Percentiles rank a stretch among this genome's conserved stretches.
These are phyloP conservation scores for Halenospora varia DNA, from an alignment of 495 filamentous ascomycete genomes.

Conservation along the genomic window DNA sequence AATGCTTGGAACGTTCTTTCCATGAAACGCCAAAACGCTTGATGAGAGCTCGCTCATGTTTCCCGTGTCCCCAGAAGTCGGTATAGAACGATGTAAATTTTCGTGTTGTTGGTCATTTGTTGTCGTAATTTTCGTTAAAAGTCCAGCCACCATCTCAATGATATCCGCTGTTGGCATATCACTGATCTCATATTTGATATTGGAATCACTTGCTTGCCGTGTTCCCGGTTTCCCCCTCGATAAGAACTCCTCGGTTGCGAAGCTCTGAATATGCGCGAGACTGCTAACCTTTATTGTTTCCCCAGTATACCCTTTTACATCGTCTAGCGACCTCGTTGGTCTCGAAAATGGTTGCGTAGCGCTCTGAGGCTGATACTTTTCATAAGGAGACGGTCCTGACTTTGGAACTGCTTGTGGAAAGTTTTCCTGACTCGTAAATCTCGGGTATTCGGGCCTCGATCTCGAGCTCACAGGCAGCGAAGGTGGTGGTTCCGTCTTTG, in stretches of 20 bases:
- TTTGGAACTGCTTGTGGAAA: slow-evolving; percentile 3
- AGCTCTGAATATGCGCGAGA: slow-evolving; percentile 83
- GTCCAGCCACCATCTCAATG: slow-evolving; percentile 99
- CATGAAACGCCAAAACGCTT: slow-evolving; percentile 97
- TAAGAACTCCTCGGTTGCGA: slow-evolving; percentile 70
- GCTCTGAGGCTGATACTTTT: neutral
- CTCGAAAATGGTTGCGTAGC: slow-evolving; percentile 11
- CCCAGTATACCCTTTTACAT: slow-evolving; percentile 26
- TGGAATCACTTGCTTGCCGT: slow-evolving; percentile 25
- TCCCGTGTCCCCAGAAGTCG: slow-evolving; percentile 57
- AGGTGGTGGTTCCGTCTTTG: slow-evolving; percentile 4
- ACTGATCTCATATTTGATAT: slow-evolving; percentile 87
- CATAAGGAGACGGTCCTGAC: neutral
- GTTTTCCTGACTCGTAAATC: slow-evolving; percentile 21
- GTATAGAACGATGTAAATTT: slow-evolving; percentile 65
- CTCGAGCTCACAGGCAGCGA: slow-evolving; percentile 21
- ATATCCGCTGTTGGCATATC: slow-evolving; percentile 96
- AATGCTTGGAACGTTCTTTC: slow-evolving; percentile 97
- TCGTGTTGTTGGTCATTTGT: slow-evolving; percentile 96
- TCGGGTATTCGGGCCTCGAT: slow-evolving; percentile 7
- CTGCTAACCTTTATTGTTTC: slow-evolving; percentile 72
- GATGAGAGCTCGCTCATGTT: slow-evolving; percentile 74
- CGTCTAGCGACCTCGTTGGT: slow-evolving; percentile 20
- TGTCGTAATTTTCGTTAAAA: slow-evolving; percentile 95
- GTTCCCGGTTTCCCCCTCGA: slow-evolving; percentile 41